These are phyloP conservation scores for Fusarium sp. DNA, from an alignment of 2,329 filamentous ascomycete species.

Conservation along the genomic window DNA sequence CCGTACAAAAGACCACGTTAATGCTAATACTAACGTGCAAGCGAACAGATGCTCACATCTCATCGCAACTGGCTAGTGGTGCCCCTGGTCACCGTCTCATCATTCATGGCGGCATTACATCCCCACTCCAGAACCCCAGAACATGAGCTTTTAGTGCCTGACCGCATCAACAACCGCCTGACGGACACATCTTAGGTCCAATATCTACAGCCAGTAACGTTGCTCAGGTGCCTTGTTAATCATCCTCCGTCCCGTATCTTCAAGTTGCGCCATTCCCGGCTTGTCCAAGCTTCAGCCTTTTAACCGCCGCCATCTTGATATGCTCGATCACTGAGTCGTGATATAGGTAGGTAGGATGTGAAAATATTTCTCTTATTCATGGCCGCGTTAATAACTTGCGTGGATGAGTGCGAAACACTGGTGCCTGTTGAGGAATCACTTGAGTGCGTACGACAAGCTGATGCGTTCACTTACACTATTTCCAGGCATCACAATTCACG, in stretches of 20 bases:
- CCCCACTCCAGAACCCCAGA: slow-evolving; percentile 37
- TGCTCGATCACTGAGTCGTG: slow-evolving; percentile 1
- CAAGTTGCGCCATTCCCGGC: slow-evolving; percentile 39
- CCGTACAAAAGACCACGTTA: neutral
- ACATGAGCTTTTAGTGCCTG: slow-evolving; percentile 34
- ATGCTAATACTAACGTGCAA: neutral
- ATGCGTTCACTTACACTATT: slow-evolving; percentile 28
- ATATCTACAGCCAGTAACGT: slow-evolving; percentile 43
- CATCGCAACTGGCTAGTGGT: no score
- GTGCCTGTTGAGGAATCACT: slow-evolving; percentile 21
- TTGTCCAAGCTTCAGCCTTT: slow-evolving; percentile 38
- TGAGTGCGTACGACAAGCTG: slow-evolving; percentile 11
- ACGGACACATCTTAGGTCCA: slow-evolving; percentile 30
- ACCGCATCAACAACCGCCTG: slow-evolving; percentile 44
- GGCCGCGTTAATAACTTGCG: slow-evolving; percentile 20
- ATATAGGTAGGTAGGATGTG: neutral
- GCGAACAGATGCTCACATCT: no score
- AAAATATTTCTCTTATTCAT: slow-evolving; percentile 14
- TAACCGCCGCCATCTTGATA: slow-evolving; percentile 34
- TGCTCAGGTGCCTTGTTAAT: slow-evolving; percentile 33
- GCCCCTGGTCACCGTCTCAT: slow-evolving; percentile 8
- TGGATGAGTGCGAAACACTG: slow-evolving; percentile 21
- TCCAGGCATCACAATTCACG: slow-evolving; percentile 24
- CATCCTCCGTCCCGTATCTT: slow-evolving; percentile 27
- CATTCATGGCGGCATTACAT: slow-evolving; percentile 11